Evolutionary conservation across 2,329 filamentous ascomycete species (phyloP).

Genomic region (Curvularia eragrostidis): DNA sequence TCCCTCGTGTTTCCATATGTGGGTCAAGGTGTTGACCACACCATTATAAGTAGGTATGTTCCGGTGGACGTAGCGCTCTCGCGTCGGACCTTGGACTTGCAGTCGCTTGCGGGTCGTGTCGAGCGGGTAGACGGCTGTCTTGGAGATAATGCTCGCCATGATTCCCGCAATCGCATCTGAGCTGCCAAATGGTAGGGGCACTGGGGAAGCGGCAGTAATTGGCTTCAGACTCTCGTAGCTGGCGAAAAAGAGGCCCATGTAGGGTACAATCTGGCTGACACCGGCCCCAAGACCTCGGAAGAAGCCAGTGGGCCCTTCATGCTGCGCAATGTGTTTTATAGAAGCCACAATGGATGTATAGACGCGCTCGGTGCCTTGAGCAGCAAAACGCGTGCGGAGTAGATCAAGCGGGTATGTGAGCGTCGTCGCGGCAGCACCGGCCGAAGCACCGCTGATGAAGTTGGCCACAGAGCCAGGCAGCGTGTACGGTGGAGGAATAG

Average conservation of each 20-base stretch:
- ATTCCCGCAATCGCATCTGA: constrained; percentile 86
- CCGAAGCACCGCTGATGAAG: constrained; percentile 82
- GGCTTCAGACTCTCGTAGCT: constrained; percentile 77
- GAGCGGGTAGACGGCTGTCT: constrained; percentile 90
- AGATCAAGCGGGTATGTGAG: constrained; percentile 92
- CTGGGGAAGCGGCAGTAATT: constrained; percentile 54
- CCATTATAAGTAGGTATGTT: constrained; percentile 85
- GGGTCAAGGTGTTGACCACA: constrained; percentile 68
- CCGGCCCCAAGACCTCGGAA: constrained; percentile 86
- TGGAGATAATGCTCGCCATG: constrained; percentile 78
- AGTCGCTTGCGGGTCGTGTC: constrained; percentile 92
- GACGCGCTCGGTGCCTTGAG: constrained; percentile 81
- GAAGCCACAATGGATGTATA: constrained; percentile 75
- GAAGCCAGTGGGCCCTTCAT: constrained; percentile 81
- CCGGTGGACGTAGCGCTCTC: constrained; percentile 77
- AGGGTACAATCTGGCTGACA: constrained; percentile 86
- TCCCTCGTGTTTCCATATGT: constrained; percentile 77
- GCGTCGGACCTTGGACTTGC: constrained; percentile 92
- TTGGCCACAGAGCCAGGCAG: constrained; percentile 74
- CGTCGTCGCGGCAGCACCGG: constrained; percentile 82
- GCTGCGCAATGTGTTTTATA: constrained; percentile 71
- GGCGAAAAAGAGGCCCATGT: constrained; percentile 96
- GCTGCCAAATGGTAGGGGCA: constrained; percentile 71
- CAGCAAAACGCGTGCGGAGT: constrained; percentile 93
- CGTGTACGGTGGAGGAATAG: constrained; percentile 52